A percentile compares a stretch with the other conserved stretches of the same genome.
These are phyloP conservation scores for Anthoceros angustus DNA, from an alignment of 225 moss, liverwort and hornwort genomes.

Conservation along the genomic window DNA sequence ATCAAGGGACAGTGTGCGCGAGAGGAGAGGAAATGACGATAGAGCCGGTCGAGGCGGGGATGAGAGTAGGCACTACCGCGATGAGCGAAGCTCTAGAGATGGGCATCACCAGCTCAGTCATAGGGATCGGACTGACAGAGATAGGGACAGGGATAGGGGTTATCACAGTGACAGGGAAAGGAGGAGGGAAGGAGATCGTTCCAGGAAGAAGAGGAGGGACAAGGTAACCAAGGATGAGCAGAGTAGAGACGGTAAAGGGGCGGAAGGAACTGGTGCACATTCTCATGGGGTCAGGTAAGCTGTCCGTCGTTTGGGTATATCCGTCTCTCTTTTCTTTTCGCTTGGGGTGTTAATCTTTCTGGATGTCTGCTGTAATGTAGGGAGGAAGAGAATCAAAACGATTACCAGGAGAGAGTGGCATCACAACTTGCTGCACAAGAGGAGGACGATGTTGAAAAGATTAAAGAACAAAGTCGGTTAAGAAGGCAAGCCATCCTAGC, in stretches of 20 bases:
- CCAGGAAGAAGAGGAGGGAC: slow-evolving; percentile 22
- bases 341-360: not conserved
- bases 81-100: slow-evolving; percentile 19
- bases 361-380: slow-evolving; percentile 17
- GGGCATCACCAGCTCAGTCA: slow-evolving; percentile 20
- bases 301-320: not conserved
- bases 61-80: slow-evolving; percentile 22
- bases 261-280: not conserved
- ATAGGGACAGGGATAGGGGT: slow-evolving; percentile 17
- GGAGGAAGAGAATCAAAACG: slow-evolving; percentile 82
- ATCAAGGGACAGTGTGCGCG: slow-evolving; percentile 22
- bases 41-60: slow-evolving; percentile 13
- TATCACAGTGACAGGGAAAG: slow-evolving; percentile 20
- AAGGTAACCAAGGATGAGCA: slow-evolving; percentile 32
- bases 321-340: not conserved
- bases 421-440: slow-evolving; percentile 93
- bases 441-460: slow-evolving; percentile 80
- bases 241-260: not conserved
- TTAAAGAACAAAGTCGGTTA: slow-evolving; percentile 80
- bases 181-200: slow-evolving; percentile 26
- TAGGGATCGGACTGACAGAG: slow-evolving; percentile 17
- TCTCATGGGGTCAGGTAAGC: not conserved
- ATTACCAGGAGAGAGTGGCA: slow-evolving; percentile 91
- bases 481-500: slow-evolving; percentile 95
- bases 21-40: slow-evolving; percentile 14